Percentiles rank a stretch among this genome's conserved stretches.
Evolutionary conservation across 2,329 filamentous ascomycete genomes (phyloP).

Genomic region (Aureobasidium subglaciale): DNA sequence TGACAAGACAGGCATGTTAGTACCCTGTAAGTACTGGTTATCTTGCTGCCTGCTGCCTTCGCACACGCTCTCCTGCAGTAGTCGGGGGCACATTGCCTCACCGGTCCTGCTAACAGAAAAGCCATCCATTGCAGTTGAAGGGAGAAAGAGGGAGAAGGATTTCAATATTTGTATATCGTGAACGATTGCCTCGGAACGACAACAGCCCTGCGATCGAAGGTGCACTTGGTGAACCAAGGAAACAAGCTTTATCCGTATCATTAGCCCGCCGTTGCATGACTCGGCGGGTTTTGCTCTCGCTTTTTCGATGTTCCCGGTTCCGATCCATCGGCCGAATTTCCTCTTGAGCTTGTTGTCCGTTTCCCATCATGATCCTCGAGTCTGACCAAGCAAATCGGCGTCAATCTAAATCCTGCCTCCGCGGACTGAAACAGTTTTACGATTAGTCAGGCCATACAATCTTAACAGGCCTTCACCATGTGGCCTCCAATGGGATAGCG

Average conservation of each 20-base stretch:
- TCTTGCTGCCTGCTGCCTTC: slow-evolving; percentile 1
- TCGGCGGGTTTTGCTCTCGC: background rate
- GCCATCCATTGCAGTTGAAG: background rate
- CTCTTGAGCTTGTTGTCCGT: background rate
- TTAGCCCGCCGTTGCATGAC: slow-evolving; percentile 10
- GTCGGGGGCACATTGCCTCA: background rate
- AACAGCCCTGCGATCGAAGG: slow-evolving; percentile 1
- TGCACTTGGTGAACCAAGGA: background rate
- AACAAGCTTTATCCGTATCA: background rate
- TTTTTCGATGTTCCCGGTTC: background rate
- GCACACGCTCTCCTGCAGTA: background rate
- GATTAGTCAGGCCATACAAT: slow-evolving; percentile 15
- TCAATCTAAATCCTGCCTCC: slow-evolving; percentile 12
- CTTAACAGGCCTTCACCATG: slow-evolving; percentile 8
- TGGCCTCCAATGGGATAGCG: slow-evolving; percentile 7
- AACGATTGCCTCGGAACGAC: background rate
- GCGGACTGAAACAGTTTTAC: slow-evolving; percentile 14
- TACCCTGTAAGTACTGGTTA: background rate
- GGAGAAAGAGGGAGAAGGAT: background rate
- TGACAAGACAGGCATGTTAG: background rate
- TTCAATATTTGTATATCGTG: background rate
- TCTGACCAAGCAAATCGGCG: slow-evolving; percentile 12
- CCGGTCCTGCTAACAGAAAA: background rate
- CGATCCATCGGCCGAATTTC: slow-evolving; percentile 8
- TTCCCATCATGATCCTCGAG: slow-evolving; percentile 6